phyloP scores from a whole-genome alignment of 768 basidiomycete species.

The Mycena epipterygia region DNA sequence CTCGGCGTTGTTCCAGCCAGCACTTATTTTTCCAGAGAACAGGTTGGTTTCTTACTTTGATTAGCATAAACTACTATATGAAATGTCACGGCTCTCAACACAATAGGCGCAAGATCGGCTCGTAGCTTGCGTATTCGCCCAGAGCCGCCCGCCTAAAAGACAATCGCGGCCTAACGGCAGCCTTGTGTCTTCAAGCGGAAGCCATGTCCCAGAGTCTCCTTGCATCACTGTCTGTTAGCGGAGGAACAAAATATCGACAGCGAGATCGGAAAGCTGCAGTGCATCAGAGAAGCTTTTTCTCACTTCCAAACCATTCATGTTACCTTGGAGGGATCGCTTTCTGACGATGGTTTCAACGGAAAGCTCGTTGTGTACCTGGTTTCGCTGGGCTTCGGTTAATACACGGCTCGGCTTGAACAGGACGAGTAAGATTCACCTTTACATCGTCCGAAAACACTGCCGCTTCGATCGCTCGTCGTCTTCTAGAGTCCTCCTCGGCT shows the following conservation, averaged over 20 bases:
- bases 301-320: constrained; percentile 33
- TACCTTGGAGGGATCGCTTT: constrained; percentile 79
- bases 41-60: no score
- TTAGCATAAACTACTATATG: no score
- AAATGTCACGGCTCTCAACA: no score
- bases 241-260: constrained; percentile 84
- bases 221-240: constrained; percentile 68
- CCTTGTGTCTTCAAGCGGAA: constrained; percentile 18
- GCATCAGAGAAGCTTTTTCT: not conserved
- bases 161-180: no score
- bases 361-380: constrained; percentile 82
- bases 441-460: constrained; percentile 76
- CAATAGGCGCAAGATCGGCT: no score
- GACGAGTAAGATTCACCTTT: constrained; percentile 62
- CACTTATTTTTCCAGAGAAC: no score
- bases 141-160: no score
- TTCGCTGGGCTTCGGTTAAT: constrained; percentile 59
- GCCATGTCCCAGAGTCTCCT: constrained; percentile 68
- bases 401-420: not conserved
- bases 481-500: constrained; percentile 57
- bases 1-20: not conserved
- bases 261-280: constrained; percentile 79
- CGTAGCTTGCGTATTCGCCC: no score
- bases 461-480: constrained; percentile 66
- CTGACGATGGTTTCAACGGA: constrained; percentile 80